These are phyloP conservation scores for Blastosporella zonata DNA, from an alignment of 1,284 basidiomycete genomes.

Conservation along the genomic window DNA sequence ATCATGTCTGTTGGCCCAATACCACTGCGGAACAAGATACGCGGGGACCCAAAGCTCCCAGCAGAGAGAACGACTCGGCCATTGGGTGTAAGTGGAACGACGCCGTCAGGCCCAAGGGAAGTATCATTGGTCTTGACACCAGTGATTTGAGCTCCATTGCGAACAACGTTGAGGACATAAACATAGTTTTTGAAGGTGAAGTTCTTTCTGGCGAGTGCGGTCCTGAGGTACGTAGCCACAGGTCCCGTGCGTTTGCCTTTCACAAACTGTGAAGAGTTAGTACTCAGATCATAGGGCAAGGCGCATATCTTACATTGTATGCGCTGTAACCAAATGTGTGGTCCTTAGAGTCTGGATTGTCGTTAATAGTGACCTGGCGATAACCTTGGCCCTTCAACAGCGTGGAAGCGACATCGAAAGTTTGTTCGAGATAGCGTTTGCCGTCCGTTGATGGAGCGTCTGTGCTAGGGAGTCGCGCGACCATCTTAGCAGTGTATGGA, in stretches of 20 bases:
- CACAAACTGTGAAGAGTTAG: constrained; percentile 38
- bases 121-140: constrained; percentile 62
- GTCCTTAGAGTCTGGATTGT: constrained; percentile 53
- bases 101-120: constrained; percentile 47
- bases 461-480: constrained; percentile 50
- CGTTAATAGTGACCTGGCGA: constrained; percentile 50
- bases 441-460: constrained; percentile 60
- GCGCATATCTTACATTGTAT: constrained; percentile 42
- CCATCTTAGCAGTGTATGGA: constrained; percentile 47
- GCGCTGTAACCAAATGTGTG: constrained; percentile 55
- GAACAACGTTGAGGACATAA: constrained; percentile 51
- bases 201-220: constrained; percentile 49
- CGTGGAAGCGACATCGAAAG: constrained; percentile 40
- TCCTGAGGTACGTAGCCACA: constrained; percentile 56
- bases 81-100: constrained; percentile 51
- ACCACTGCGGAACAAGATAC: constrained; percentile 59
- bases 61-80: constrained; percentile 60
- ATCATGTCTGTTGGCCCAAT: constrained; percentile 63
- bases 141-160: constrained; percentile 53
- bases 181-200: constrained; percentile 49
- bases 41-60: constrained; percentile 53
- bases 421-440: constrained; percentile 53
- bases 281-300: background rate
- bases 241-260: constrained; percentile 56
- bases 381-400: constrained; percentile 51